phyloP scores from a whole-genome alignment of 106 monocot species.

The Acorus gramineus region DNA sequence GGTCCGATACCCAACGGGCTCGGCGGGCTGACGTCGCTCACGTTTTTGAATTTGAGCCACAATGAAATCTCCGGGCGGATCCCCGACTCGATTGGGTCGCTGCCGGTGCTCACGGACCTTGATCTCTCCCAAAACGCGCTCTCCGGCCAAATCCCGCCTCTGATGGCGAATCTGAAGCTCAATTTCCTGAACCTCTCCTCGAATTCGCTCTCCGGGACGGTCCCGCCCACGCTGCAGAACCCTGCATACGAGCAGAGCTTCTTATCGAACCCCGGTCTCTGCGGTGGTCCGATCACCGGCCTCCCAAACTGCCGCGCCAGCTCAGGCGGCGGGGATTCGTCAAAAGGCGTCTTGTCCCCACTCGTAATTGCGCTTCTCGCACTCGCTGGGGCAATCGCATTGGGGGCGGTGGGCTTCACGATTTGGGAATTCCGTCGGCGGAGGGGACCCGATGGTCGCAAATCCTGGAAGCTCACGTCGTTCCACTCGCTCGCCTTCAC shows the following conservation, averaged over 20 bases:
- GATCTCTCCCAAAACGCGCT: slow-evolving; percentile 67
- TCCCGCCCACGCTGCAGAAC: slow-evolving; percentile 39
- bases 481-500: slow-evolving; percentile 56
- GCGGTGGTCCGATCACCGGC: slow-evolving; percentile 1
- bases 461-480: slow-evolving; percentile 61
- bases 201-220: slow-evolving; percentile 52
- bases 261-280: slow-evolving; percentile 46
- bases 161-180: slow-evolving; percentile 24
- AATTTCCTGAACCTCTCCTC: slow-evolving; percentile 63
- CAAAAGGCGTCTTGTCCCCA: too few species aligned
- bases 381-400: slow-evolving; percentile 9
- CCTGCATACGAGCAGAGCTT: slow-evolving; percentile 43
- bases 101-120: slow-evolving; percentile 42
- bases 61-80: slow-evolving; percentile 41
- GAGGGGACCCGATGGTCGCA: not conserved
- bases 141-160: slow-evolving; percentile 33
- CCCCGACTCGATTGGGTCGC: slow-evolving; percentile 33
- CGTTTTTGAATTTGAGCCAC: too few species aligned
- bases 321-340: not conserved
- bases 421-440: slow-evolving; percentile 19
- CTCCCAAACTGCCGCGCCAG: slow-evolving; percentile 15
- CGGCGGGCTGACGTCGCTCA: too few species aligned
- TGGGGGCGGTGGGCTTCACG: slow-evolving; percentile 2
- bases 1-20: too few species aligned
- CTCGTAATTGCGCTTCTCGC: slow-evolving; percentile 14